Evolutionary conservation across 345 rosid genomes (phyloP).

Genomic region (Pelargonium nanum): DNA sequence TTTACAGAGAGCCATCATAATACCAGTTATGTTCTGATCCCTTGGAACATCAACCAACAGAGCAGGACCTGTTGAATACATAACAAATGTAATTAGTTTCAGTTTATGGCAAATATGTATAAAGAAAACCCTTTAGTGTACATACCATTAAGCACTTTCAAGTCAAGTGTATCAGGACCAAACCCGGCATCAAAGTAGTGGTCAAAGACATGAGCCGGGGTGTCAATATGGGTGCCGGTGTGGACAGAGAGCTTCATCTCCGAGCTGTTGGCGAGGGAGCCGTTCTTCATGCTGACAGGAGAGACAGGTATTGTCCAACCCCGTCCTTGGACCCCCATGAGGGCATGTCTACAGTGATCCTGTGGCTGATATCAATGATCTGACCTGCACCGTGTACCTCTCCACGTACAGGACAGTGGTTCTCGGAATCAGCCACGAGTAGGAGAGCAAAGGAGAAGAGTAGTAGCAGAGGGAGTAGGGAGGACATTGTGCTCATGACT

Average conservation of each 20-base stretch:
- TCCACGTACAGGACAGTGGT: constrained; percentile 67
- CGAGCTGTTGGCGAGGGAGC: constrained; percentile 61
- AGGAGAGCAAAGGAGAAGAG: too few relatives aligned
- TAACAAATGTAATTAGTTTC: too few relatives aligned
- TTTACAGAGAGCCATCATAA: neutral
- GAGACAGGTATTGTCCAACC: constrained; percentile 52
- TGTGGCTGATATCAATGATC: constrained; percentile 68
- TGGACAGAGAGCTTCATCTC: constrained; percentile 70
- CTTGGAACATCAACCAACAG: constrained; percentile 56
- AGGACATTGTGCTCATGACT: too few relatives aligned
- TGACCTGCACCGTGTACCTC: constrained; percentile 64
- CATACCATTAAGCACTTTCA: constrained; percentile 23
- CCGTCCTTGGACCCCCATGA: constrained; percentile 35
- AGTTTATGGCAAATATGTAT: too few relatives aligned
- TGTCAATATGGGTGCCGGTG: constrained; percentile 85
- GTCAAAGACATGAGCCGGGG: constrained; percentile 75
- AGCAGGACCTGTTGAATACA: constrained; percentile 41
- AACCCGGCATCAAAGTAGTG: constrained; percentile 75
- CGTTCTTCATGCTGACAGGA: constrained; percentile 76
- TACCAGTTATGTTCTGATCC: constrained; percentile 59
- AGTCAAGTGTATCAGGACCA: constrained; percentile 81
- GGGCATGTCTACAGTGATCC: constrained; percentile 51
- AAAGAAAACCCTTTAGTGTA: too few relatives aligned
- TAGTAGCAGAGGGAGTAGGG: too few relatives aligned
- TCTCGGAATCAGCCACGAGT: too few relatives aligned